Evolutionary conservation across 106 monocot genomes (phyloP), one percentile per base, ranked within the genome.

Genomic region (Dendrobium nobile): DNA sequence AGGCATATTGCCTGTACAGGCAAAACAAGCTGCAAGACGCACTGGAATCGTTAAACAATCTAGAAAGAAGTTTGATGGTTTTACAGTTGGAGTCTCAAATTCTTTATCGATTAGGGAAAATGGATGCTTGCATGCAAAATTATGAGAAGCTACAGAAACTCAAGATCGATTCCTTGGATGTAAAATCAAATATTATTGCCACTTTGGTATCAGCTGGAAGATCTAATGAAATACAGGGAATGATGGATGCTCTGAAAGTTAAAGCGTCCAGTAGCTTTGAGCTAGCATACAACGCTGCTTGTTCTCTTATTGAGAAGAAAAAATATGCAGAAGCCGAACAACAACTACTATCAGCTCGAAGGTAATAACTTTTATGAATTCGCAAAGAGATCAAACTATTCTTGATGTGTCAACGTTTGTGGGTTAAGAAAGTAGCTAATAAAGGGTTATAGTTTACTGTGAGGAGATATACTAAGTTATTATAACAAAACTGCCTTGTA

Each of bases 1-100:
- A 98, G 98, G 95, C 92, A 77, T 98, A 98, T 83, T 98, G 98
- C 87, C 82, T 91, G 40, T 98, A 98, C 75, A 91, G 95, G 83
- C 91, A 92, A 84, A 98, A 98, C 87, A 95, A 92, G 78, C 81
- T 98, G 43, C 81, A 86, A 51, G 98, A 95, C 77, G 98, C 98
- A 19, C 70, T 95, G 48, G 83, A 92, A 22, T 55, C 31, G 11
- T 73, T 98, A 82, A 80, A 87, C 40, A 82, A 83, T 67, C 87
- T 80, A 82, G 98, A 95, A 84, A 92, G 78, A 83, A 90, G 81
- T 78, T 9, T 86, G 47, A 86, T 82, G 77, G 80, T 90, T 85
- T 81, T 98, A 68, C 98, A 95, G 73, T 86, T 98, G 45, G 95
- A 98, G 84, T 88, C 91, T 68, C 98, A 98, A 80, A 95, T 98